These are phyloP conservation scores for Lentithecium fluviatile DNA, from an alignment of 495 filamentous ascomycete genomes.

Conservation along the genomic window DNA sequence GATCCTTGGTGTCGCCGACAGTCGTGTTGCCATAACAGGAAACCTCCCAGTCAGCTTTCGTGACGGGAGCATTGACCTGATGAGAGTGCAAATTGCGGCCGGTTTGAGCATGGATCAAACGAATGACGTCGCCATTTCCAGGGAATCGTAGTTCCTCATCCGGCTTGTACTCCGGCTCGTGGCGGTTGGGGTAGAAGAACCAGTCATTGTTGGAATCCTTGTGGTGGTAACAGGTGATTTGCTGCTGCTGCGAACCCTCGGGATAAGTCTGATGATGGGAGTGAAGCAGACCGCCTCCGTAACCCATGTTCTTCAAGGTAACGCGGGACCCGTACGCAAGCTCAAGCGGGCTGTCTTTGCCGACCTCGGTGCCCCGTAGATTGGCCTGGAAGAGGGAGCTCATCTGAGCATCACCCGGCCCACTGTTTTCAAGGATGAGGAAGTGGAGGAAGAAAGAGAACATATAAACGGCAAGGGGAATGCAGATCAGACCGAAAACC, in stretches of 20 bases:
- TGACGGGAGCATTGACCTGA: conserved; percentile 79
- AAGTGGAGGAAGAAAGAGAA: conserved; percentile 95
- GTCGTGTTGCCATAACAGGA: conserved; percentile 95
- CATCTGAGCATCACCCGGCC: conserved; percentile 98
- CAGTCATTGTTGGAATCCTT: conserved; percentile 99
- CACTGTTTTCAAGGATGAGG: conserved; percentile 85
- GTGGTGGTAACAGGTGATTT: conserved; percentile 98
- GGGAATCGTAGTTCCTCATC: conserved; percentile 69
- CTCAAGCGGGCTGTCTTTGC: conserved; percentile 89
- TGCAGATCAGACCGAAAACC: conserved; percentile 79
- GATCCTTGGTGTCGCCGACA: conserved; percentile 96
- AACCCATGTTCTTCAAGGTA: conserved; percentile 98
- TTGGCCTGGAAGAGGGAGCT: conserved; percentile 99
- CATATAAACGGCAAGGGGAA: conserved; percentile 86
- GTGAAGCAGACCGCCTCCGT: conserved; percentile 95
- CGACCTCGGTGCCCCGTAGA: conserved; percentile 86
- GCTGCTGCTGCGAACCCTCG: conserved; percentile 90
- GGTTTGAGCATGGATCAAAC: conserved; percentile 91
- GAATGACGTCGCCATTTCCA: conserved; percentile 73
- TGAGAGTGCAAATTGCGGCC: conserved; percentile 97
- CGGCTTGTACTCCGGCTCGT: conserved; percentile 67
- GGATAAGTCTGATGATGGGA: conserved; percentile 96
- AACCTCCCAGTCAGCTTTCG: conserved; percentile 87
- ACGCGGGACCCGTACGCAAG: conserved; percentile 83
- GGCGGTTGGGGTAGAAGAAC: conserved; percentile 94